Evolutionary conservation across 768 basidiomycete species (phyloP).

Genomic region (Lactarius trivialis): DNA sequence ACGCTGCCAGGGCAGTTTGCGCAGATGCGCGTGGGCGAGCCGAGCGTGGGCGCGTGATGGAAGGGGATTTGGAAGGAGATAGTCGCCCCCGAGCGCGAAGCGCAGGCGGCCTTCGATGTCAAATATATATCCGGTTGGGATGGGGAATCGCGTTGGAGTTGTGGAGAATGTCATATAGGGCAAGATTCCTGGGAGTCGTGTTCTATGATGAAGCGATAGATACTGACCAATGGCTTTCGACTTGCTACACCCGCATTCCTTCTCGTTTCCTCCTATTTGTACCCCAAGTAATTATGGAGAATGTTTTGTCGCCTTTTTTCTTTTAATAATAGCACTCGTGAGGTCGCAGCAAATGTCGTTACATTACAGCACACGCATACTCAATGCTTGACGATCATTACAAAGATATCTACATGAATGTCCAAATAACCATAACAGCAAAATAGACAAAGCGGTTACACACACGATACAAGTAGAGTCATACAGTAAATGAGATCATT

Average conservation of each 20-base stretch:
- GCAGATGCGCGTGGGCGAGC: slow-evolving; percentile 23
- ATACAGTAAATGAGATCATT: background rate
- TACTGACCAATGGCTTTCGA: background rate
- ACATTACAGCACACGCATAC: background rate
- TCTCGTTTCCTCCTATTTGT: background rate
- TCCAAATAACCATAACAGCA: background rate
- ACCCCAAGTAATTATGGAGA: background rate
- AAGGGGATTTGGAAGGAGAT: background rate
- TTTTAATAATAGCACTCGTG: background rate
- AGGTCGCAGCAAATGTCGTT: background rate
- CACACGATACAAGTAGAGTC: background rate
- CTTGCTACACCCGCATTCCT: background rate
- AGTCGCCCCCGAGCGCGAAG: too few relatives aligned
- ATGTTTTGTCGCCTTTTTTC: background rate
- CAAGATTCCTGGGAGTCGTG: too few relatives aligned
- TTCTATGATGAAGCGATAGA: background rate
- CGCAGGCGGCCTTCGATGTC: background rate
- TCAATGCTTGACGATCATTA: background rate
- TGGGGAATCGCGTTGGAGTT: background rate
- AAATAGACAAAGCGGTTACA: background rate
- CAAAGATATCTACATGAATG: background rate
- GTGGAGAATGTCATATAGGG: background rate
- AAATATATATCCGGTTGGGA: background rate
- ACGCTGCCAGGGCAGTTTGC: slow-evolving; percentile 16
- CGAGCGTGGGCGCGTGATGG: slow-evolving; percentile 16